Percentiles rank a stretch among this genome's conserved stretches.
Conservation (phyloP, 2,329 filamentous ascomycete species). For the Fusarium burgessii region DNA sequence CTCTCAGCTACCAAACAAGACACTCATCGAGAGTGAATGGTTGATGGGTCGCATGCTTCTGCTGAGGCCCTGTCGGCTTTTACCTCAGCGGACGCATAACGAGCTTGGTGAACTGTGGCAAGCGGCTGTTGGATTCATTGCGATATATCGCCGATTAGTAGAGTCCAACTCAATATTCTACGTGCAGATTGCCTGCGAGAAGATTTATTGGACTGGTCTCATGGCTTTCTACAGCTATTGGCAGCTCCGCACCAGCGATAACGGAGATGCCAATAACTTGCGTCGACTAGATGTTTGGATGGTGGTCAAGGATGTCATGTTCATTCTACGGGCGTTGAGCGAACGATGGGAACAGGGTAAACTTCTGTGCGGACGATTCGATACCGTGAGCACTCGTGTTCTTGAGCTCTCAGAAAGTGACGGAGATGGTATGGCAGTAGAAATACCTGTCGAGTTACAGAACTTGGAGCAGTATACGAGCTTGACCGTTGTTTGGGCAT, state of each 20-base stretch:
- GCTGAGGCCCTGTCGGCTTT: neutral
- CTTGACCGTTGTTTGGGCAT: slow-evolving; percentile 1
- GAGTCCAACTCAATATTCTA: slow-evolving; percentile 21
- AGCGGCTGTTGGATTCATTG: neutral
- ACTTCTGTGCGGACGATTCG: neutral
- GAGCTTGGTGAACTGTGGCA: slow-evolving; percentile 8
- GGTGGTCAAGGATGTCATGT: slow-evolving; percentile 10
- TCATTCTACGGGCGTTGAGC: neutral
- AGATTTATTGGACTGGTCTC: slow-evolving; percentile 3
- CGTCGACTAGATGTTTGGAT: neutral
- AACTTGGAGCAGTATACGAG: slow-evolving; percentile 6
- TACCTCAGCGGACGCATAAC: neutral
- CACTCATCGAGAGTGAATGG: slow-evolving; percentile 17
- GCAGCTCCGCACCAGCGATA: accelerated
- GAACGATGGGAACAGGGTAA: slow-evolving; percentile 16
- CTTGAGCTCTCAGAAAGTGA: neutral
- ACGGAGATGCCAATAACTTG: accelerated
- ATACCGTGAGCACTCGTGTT: neutral
- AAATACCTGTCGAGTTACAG: neutral
- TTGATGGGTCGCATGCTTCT: slow-evolving; percentile 19
- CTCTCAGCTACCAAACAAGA: neutral
- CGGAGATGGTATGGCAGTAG: accelerated
- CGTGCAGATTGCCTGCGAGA: slow-evolving; percentile 12
- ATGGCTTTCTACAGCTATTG: slow-evolving; percentile 9
- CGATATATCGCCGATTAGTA: neutral